Evolutionary conservation across 257 asterid species (phyloP), one percentile per base, ranked within the genome.

Genomic region (Solanum pennellii): DNA sequence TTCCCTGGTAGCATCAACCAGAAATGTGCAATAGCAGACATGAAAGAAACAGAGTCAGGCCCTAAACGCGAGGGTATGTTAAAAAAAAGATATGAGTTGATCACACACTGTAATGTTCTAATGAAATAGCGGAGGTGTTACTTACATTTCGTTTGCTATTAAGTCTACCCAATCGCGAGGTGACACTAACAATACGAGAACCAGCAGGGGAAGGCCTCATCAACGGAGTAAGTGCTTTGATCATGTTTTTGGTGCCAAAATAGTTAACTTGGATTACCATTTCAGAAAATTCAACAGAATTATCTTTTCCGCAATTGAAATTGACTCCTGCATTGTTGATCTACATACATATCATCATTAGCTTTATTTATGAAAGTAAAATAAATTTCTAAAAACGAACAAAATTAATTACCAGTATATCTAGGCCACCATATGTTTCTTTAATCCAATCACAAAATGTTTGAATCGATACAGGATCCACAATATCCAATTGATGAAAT

Each of bases 311-410:
- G 9, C 86, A n/a, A 87, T 95, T 96, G 93, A 89, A 93, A 90
- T 95, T 96, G 31, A 94, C 94, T 88, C 99, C 99, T 37, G 99
- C 99, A 89, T 94, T 96, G 90, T 95, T 96, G 66, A 96, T 91
- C 99, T 96, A 86, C 83, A 80, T 39, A 72, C 59, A 27, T 42
- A 86, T 16, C 74, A 76, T 86, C 74, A 76, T 88, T 90, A 88
- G 80, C 39, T 47, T 56, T 33, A 33, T 20, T 42, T 27, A 14
- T 66, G 77, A 44, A 59, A 25, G 9, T 21, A 35, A 9, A 33
- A 9, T 42, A 23, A 35, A 56, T 14, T 79, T 29, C 49, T 10
- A 15, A 42, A 31, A 15, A 49, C 12, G 29, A 82, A 21, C 72
- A 29, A 33, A 9, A 88, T 18, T 39, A 23, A 52, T 15, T 62